A percentile compares a stretch with the other conserved stretches of the same genome.
These are phyloP conservation scores for Suillus variegatus DNA, from an alignment of 768 basidiomycete species.

Conservation along the genomic window DNA sequence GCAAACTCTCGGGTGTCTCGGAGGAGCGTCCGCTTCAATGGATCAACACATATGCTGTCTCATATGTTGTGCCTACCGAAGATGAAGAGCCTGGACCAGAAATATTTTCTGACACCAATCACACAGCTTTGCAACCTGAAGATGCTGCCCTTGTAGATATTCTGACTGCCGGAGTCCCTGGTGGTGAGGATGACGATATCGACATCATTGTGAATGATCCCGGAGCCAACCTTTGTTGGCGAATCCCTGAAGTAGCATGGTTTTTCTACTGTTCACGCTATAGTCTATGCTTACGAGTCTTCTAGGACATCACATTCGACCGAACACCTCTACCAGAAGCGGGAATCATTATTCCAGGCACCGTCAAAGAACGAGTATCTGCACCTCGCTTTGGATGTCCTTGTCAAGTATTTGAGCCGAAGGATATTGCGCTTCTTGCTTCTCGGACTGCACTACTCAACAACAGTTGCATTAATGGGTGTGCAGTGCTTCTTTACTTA, in stretches of 20 bases:
- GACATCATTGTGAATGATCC: background rate
- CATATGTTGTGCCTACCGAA: background rate
- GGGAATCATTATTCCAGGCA: background rate
- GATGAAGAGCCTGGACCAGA: background rate
- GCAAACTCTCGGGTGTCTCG: constrained; percentile 2
- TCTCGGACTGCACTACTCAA: constrained; percentile 5
- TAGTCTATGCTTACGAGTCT: background rate
- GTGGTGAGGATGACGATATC: background rate
- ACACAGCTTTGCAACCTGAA: background rate
- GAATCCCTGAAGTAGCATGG: background rate
- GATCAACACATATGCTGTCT: background rate
- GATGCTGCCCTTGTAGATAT: background rate
- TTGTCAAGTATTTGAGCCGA: constrained; percentile 7
- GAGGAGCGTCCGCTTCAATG: background rate
- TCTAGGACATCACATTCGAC: background rate
- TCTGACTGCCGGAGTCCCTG: background rate
- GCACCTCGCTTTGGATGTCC: background rate
- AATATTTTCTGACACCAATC: background rate
- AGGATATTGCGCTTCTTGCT: constrained; percentile 5
- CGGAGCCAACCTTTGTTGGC: background rate
- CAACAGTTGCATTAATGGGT: constrained; percentile 11
- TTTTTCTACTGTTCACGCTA: background rate
- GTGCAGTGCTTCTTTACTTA: constrained; percentile 9
- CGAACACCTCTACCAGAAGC: background rate
- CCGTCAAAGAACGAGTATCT: background rate